Evolutionary conservation across 495 filamentous ascomycete species (phyloP), one percentile per base, ranked within the genome.

Genomic region (Daldinia loculata): DNA sequence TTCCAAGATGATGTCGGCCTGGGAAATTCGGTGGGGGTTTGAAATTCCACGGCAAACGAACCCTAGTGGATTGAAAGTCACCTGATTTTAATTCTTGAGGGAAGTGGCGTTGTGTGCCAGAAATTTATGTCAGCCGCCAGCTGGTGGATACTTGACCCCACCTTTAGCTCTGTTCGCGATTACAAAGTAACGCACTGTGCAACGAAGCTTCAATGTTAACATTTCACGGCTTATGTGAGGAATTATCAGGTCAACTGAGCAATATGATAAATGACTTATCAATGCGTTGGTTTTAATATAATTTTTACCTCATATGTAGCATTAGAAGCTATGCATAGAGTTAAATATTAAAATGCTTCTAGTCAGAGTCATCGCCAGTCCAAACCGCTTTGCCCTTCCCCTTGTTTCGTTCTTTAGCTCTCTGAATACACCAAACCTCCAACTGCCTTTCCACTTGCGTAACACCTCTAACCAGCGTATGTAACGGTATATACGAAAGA

Each of bases 381-480:
- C 69, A 65, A 56, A 45, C 67, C 29, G 68, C 72, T 61, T 75
- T 78, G 51, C 60, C 79, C 61, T 75, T 83, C 45, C 74, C 76
- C 60, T 70, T 78, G 67, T 74, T 69, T 29, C 61, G 69, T 53
- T 75, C 61, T 19, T 61, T 82, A 55, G 75, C 63, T 9, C 74
- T 80, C 55, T 83, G 80, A 7, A 79, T 82, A 38, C 81, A 80
- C 74, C 86, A 86, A 51, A 81, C 80, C 56, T 87, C 86, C 27
- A 88, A 77, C 50, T 81, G 79, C 61, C 77, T 85, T 17, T 89
- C 77, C n/a, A 86, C 77, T 60, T 83, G 82, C 43, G 78, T 79
- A 32, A 84, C 83, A 64, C 84, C 83, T 27, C 79, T 78, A 29
- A 80, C 69, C 34, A 81, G 61, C 39, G 78, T 80, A 32, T 50